A percentile compares a stretch with the other conserved stretches of the same genome.
Evolutionary conservation across 805 yeast species (phyloP).

Genomic region (Metschnikowia koreensis): DNA sequence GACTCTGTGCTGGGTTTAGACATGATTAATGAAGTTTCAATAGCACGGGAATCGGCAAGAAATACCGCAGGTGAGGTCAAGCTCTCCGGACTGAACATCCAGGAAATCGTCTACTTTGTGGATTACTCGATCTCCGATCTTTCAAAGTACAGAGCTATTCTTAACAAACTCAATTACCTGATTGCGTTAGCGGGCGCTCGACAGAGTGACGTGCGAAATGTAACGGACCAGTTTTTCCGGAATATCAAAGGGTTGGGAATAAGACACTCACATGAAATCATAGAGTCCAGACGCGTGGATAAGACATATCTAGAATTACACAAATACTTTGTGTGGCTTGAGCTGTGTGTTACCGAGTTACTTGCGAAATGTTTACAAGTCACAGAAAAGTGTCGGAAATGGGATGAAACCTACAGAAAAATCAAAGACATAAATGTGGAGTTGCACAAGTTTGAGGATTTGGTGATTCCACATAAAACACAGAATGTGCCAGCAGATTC

Average conservation of each 20-base stretch:
- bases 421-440: conserved; percentile 31
- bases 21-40: conserved; percentile 21
- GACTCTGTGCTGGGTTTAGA: conserved; percentile 33
- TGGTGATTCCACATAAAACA: conserved; percentile 6
- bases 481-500: not conserved
- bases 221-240: conserved; percentile 18
- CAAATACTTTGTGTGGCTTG: conserved; percentile 21
- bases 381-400: conserved; percentile 24
- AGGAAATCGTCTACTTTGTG: conserved; percentile 48
- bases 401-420: conserved; percentile 31
- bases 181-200: conserved; percentile 34
- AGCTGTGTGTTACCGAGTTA: conserved; percentile 24
- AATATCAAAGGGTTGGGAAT: conserved; percentile 2
- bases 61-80: conserved; percentile 25
- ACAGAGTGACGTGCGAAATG: conserved; percentile 28
- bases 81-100: conserved; percentile 23
- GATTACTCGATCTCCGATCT: conserved; percentile 47
- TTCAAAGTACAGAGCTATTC: conserved; percentile 22
- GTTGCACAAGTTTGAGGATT: conserved; percentile 27
- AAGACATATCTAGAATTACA: conserved; percentile 7
- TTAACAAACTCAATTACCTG: conserved; percentile 38
- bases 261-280: not conserved
- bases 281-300: conserved; percentile 4
- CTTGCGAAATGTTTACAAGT: conserved; percentile 23
- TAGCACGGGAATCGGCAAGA: conserved; percentile 20